Evolutionary conservation across 2,329 filamentous ascomycete genomes (phyloP).

Genomic region (Rhynchosporium agropyri): DNA sequence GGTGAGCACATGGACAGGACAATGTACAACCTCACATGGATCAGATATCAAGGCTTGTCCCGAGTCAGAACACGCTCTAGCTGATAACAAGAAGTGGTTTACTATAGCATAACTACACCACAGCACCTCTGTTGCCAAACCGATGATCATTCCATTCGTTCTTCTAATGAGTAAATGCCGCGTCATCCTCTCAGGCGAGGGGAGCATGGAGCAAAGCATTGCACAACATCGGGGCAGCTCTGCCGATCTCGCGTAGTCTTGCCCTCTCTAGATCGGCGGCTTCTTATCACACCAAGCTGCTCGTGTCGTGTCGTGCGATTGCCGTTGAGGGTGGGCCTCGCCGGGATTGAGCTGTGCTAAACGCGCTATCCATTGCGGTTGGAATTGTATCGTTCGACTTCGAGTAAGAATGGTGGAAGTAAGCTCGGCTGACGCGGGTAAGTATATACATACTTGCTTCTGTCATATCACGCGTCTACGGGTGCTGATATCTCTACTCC

Average conservation of each 20-base stretch:
- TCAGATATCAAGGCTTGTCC: not conserved
- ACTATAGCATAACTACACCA: not conserved
- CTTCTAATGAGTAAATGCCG: too few relatives aligned
- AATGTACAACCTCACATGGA: not conserved
- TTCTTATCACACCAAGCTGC: not conserved
- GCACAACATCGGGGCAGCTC: conserved; percentile 8
- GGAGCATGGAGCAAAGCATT: not conserved
- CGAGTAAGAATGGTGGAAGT: too few relatives aligned
- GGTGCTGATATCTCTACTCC: too few relatives aligned
- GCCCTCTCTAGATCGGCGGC: conserved; percentile 2
- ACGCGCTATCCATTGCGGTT: too few relatives aligned
- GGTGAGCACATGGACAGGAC: conserved; percentile 3
- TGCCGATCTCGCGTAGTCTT: conserved; percentile 11
- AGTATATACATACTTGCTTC: too few relatives aligned
- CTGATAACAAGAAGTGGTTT: not conserved
- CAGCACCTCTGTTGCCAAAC: conserved; percentile 2
- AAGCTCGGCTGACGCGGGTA: too few relatives aligned
- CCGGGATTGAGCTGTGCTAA: too few relatives aligned
- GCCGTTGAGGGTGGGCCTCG: not conserved
- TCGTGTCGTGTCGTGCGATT: not conserved
- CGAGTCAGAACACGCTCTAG: not conserved
- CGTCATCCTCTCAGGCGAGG: not conserved
- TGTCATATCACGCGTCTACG: too few relatives aligned
- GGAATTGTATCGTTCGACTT: too few relatives aligned
- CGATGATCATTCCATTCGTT: not conserved